Conservation (phyloP, 1,284 basidiomycete species). For the Irpex rosettiformis region DNA sequence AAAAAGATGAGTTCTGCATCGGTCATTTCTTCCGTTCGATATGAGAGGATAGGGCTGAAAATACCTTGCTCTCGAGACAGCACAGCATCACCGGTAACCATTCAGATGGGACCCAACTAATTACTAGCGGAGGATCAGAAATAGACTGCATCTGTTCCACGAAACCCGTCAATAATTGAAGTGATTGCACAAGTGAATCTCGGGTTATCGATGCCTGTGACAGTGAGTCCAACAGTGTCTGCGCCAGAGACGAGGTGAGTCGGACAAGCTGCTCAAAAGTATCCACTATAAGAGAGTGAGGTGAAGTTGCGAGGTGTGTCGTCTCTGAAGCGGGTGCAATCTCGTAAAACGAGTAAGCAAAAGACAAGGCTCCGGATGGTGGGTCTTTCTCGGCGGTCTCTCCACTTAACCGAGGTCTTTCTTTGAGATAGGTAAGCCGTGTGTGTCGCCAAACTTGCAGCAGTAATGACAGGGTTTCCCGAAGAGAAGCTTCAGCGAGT, state of each 20-base stretch:
- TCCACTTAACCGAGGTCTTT: constrained; percentile 8
- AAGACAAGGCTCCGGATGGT: constrained; percentile 37
- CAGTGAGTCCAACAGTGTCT: constrained; percentile 25
- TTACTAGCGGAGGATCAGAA: constrained; percentile 26
- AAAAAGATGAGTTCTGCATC: constrained; percentile 57
- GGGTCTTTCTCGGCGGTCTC: constrained; percentile 1
- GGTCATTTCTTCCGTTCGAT: constrained; percentile 11
- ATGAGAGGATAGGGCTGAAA: constrained; percentile 18
- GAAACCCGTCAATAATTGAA: constrained; percentile 50
- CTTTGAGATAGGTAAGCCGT: constrained; percentile 24
- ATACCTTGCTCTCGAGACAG: constrained; percentile 51
- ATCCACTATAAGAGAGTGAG: constrained; percentile 49
- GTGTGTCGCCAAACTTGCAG: constrained; percentile 52
- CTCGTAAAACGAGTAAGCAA: constrained; percentile 59
- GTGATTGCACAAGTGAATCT: constrained; percentile 45
- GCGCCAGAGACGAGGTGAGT: constrained; percentile 45
- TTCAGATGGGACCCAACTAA: constrained; percentile 51
- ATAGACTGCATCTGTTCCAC: constrained; percentile 38
- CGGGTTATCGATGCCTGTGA: constrained; percentile 33
- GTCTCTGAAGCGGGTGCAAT: constrained; percentile 32
- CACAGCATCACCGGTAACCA: constrained; percentile 54
- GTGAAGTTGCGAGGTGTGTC: constrained; percentile 20
- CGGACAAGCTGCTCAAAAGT: constrained; percentile 51
- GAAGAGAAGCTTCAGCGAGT: constrained; percentile 14
- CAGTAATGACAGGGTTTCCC: constrained; percentile 47